A percentile compares a stretch with the other conserved stretches of the same genome.
phyloP scores from a whole-genome alignment of 768 basidiomycete genomes.

The Sarcodon aspratus region DNA sequence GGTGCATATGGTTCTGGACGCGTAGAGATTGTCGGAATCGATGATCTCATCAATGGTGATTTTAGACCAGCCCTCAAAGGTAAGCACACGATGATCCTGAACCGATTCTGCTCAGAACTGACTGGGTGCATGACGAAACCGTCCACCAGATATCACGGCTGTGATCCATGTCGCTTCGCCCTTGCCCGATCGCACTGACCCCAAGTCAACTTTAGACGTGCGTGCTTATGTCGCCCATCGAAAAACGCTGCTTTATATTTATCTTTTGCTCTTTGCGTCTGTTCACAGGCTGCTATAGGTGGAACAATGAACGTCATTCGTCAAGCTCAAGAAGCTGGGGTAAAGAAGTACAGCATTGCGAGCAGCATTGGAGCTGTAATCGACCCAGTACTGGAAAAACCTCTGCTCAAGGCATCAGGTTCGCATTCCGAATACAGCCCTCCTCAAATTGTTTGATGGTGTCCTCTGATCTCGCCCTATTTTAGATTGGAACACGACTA shows the following conservation, averaged over 20 bases:
- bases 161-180: slow-evolving; percentile 9
- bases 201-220: slow-evolving; percentile 3
- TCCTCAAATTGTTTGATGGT: not conserved
- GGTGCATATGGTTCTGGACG: slow-evolving; percentile 4
- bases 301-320: slow-evolving; percentile 22
- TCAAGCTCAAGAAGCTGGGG: slow-evolving; percentile 26
- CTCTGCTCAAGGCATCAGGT: slow-evolving; percentile 7
- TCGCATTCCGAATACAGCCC: not conserved
- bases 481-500: slow-evolving; percentile 13
- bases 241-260: not conserved
- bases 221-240: not conserved
- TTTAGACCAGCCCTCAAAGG: slow-evolving; percentile 16
- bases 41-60: slow-evolving; percentile 12
- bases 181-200: not conserved
- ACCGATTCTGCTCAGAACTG: not conserved
- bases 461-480: not conserved
- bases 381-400: slow-evolving; percentile 18
- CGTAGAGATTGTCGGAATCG: slow-evolving; percentile 11
- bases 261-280: not conserved
- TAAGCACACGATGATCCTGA: not conserved
- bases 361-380: slow-evolving; percentile 14
- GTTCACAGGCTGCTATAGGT: slow-evolving; percentile 6
- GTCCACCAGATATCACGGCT: slow-evolving; percentile 5
- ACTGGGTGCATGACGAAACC: not conserved
- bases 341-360: slow-evolving; percentile 35